Evolutionary conservation across 805 yeast genomes (phyloP), one percentile per base, ranked within the genome.

Genomic region (Cyberlindnera meyerae): DNA sequence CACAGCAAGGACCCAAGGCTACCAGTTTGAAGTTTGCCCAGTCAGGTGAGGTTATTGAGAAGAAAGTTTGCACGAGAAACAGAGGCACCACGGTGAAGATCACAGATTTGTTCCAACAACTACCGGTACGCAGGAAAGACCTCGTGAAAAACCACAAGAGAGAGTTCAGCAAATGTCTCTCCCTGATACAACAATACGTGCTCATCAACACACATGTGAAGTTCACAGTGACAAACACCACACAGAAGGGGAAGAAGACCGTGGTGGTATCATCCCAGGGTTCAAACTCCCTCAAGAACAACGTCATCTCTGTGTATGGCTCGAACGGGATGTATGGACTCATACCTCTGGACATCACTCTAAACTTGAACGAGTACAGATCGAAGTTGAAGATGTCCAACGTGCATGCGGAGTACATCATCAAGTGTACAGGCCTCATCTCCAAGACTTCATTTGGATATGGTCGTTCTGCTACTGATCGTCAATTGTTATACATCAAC

Each of bases 61-160:
- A 65, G 13, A 49, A 55, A 0, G 55, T 68, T 0, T 66, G 81
- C 1, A 62, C 73, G 2, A 77, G 88, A 4, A 66, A 68, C 14
- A 69, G 63, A 34, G 98, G 99, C 1, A 89, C 97, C 0, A 61
- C 75, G 0, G 72, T 87, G 0, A 51, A 49, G 0, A 64, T 93
- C 5, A 49, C 72, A 1, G 68, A 77, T 27, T 48, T 93, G 9
- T 93, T 93, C 52, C 57, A 69, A 8, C 70, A 63, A 34, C 59
- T 89, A 36, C 97, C 97, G 0, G 98, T 94, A 7, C 66, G 99
- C 41, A 67, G 77, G 33, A 81, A 78, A 50, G 88, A 84, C 45
- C 71, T 89, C 33, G 68, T 65, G 14, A 84, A 78, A 51, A 80
- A 82, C 47, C 52, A 63, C 26, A 84, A 77, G 52, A 69, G 79